Base-by-base conservation (phyloP, 164 flowering plant species). In the Pachysandra terminalis region DNA sequence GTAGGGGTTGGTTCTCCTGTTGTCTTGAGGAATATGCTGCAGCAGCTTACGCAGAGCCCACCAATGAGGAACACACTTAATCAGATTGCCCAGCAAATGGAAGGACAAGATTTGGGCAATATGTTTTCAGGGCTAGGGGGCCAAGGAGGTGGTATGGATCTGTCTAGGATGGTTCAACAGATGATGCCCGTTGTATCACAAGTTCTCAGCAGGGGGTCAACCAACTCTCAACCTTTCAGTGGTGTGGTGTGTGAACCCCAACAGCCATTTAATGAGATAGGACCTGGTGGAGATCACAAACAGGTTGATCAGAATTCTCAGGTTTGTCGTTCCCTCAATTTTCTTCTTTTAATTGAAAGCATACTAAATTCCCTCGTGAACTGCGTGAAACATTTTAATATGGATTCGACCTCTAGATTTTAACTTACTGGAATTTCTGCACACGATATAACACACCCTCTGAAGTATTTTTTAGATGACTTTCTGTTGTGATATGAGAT, bases 151-250 rank as follows among this genome's bases (percentile, higher is more conserved):
- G 84, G 86, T 32, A 24, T 96, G 48, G 96, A 96, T 79, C 68
- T 96, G 55, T 84, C 95, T 9, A 81, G 86, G 64, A 87, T 96
- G 90, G 66, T 93, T 67, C 98, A 90, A 68, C 97, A 93, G 74
- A 91, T 93, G 98, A 91, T 96, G 98, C 99, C 99, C 9, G 73
- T 91, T 66, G 97, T 96, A 27, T 82, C 96, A 41, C 91, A 77
- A 70, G 98, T 88, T 77, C 79, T 96, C 24, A 72, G 85, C 24
- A 74, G 87, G 63, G 81, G 78, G 26, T 40, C 88, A 35, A 23
- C 77, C 62, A 24, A n/a, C 17, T 64, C 73, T 68, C 78, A 70
- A 48, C 37, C 76, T 59, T 63, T 67, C 25, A 71, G 61, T 68
- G 67, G 68, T 37, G 64, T 74, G 22, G 75, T 70, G 15, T 55